Conservation (phyloP, 2,329 filamentous ascomycete species). For the Colletotrichum phormii region DNA sequence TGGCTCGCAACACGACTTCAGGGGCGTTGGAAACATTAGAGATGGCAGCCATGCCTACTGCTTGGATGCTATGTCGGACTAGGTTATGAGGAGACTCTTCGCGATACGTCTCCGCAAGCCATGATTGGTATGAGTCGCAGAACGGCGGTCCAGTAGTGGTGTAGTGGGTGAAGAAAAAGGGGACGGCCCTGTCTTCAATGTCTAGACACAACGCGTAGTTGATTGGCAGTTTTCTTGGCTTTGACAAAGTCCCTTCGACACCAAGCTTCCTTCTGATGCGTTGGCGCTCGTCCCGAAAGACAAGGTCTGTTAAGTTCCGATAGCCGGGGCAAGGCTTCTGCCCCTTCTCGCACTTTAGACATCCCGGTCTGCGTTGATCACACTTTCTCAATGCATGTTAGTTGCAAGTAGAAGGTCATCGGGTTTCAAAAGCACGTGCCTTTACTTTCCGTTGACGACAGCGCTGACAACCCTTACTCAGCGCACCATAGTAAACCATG, state of each 20-base stretch:
- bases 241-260: background rate
- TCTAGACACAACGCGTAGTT: background rate
- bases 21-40: conserved; percentile 40
- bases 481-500: conserved; percentile 41
- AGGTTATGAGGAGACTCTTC: background rate
- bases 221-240: background rate
- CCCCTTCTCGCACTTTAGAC: conserved; percentile 41
- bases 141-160: conserved; percentile 38
- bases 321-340: conserved; percentile 41
- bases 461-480: conserved; percentile 43
- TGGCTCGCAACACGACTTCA: conserved; percentile 33
- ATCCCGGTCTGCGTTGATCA: conserved; percentile 41
- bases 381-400: conserved; percentile 35
- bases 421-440: conserved; percentile 25
- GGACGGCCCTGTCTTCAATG: conserved; percentile 34
- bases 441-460: conserved; percentile 44
- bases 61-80: conserved; percentile 40
- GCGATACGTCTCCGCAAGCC: conserved; percentile 38
- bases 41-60: conserved; percentile 43
- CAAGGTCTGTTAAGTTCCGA: conserved; percentile 39
- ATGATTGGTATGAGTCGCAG: conserved; percentile 35
- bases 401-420: background rate
- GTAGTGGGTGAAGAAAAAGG: conserved; percentile 43
- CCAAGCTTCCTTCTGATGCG: conserved; percentile 36
- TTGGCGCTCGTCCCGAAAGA: conserved; percentile 43